phyloP scores from a whole-genome alignment of 352 stramenopile species.

The Phytophthora litchii region DNA sequence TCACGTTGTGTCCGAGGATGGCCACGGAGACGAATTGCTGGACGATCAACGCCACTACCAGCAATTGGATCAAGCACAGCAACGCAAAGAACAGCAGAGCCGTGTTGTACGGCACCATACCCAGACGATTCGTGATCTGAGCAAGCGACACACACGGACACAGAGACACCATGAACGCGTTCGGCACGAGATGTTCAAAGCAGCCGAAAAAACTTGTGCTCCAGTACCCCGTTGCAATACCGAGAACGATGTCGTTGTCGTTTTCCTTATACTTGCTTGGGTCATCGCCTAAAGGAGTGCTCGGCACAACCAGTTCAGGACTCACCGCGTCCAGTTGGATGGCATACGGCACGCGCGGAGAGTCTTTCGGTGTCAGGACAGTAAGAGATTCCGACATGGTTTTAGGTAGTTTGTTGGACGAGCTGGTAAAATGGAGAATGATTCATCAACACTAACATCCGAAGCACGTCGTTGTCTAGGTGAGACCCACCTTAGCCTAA shows the following conservation, averaged over 20 bases:
- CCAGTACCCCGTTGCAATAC: constrained; percentile 37
- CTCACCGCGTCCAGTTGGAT: constrained; percentile 30
- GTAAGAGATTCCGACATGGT: constrained; percentile 25
- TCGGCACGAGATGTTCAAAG: constrained; percentile 52
- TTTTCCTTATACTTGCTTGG: constrained; percentile 32
- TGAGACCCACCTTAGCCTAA: too few species aligned
- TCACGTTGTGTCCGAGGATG: constrained; percentile 22
- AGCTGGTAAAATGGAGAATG: constrained; percentile 25
- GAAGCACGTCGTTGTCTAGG: background rate
- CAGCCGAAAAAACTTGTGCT: constrained; percentile 44
- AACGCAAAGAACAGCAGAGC: constrained; percentile 44
- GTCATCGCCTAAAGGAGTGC: constrained; percentile 20
- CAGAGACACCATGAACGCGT: constrained; percentile 50
- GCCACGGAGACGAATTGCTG: constrained; percentile 28
- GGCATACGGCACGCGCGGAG: constrained; percentile 18
- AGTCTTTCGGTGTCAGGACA: constrained; percentile 22
- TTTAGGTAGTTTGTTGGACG: background rate
- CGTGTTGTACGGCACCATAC: constrained; percentile 45
- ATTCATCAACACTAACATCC: background rate
- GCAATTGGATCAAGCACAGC: constrained; percentile 23
- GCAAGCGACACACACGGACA: constrained; percentile 66
- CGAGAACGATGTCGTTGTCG: constrained; percentile 26
- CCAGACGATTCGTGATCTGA: constrained; percentile 57
- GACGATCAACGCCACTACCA: constrained; percentile 12
- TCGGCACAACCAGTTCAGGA: constrained; percentile 15